Evolutionary conservation across 371 early-diverging fungal genomes (phyloP).

Genomic region (Mucor sp.): DNA sequence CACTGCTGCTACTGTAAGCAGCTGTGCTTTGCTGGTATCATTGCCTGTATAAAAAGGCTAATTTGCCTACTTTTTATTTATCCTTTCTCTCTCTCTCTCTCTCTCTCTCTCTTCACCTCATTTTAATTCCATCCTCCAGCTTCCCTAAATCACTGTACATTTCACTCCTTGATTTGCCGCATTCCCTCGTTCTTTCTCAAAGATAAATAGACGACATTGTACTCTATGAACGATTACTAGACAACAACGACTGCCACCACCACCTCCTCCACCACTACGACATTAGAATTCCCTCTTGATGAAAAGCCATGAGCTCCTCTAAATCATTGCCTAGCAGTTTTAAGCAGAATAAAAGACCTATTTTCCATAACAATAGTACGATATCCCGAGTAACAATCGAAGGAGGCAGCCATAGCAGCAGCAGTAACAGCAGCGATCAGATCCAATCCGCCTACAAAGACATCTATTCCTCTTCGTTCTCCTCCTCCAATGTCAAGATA

Average conservation of each 20-base stretch:
- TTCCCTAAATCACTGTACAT: not conserved
- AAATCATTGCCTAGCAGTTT: constrained; percentile 6
- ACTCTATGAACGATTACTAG: not conserved
- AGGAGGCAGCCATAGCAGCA: not conserved
- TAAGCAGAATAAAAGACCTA: constrained; percentile 4
- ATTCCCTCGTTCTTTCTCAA: not conserved
- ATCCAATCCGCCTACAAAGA: not conserved
- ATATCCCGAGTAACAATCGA: not conserved
- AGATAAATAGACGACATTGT: not conserved
- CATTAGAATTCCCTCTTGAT: not conserved
- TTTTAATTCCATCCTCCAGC: not conserved
- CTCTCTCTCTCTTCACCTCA: constrained; percentile 1
- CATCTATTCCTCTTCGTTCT: constrained; percentile 2
- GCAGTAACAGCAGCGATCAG: not conserved
- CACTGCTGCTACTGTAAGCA: not conserved
- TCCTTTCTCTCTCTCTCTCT: not conserved
- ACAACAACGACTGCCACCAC: not conserved
- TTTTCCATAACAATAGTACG: not conserved
- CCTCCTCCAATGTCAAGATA: constrained; percentile 9
- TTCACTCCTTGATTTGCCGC: not conserved
- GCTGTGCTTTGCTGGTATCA: not conserved
- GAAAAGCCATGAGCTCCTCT: constrained; percentile 4
- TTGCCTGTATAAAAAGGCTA: not conserved
- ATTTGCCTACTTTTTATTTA: not conserved
- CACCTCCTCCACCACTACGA: not conserved